Evolutionary conservation across 1,284 basidiomycete genomes (phyloP).

Genomic region (Somion occarium): DNA sequence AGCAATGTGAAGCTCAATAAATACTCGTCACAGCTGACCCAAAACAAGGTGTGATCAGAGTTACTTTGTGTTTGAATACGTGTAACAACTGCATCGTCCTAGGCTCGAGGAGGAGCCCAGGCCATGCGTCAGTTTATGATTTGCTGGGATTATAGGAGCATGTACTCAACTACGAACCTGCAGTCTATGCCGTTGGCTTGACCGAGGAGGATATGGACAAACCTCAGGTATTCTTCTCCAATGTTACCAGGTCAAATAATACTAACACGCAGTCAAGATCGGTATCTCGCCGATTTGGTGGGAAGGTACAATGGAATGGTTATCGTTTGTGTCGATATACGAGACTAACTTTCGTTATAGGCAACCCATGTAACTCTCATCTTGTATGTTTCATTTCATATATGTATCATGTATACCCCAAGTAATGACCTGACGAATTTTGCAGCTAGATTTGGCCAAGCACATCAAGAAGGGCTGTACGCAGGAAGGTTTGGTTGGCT

Average conservation of each 20-base stretch:
- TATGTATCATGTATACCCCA: not conserved
- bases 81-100: slow-evolving; percentile 4
- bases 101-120: slow-evolving; percentile 73
- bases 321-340: not conserved
- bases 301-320: slow-evolving; percentile 53
- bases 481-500: slow-evolving; percentile 70
- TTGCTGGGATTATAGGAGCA: not conserved
- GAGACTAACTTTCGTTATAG: slow-evolving; percentile 28
- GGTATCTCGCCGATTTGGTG: slow-evolving; percentile 85
- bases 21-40: slow-evolving; percentile 62
- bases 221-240: slow-evolving; percentile 52
- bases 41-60: slow-evolving; percentile 51
- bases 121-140: slow-evolving; percentile 67
- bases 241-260: not conserved
- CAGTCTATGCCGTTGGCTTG: slow-evolving; percentile 75
- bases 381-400: slow-evolving; percentile 40
- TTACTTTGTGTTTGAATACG: not conserved
- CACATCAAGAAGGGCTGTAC: slow-evolving; percentile 74
- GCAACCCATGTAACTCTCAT: slow-evolving; percentile 81
- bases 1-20: slow-evolving; percentile 59
- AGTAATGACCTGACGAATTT: not conserved
- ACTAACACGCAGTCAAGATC: slow-evolving; percentile 42
- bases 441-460: slow-evolving; percentile 69
- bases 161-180: slow-evolving; percentile 6
- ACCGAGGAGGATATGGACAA: slow-evolving; percentile 79